Percentiles rank a stretch among this genome's conserved stretches.
These are phyloP conservation scores for Liquidambar formosana DNA, from an alignment of 164 flowering plant species.

Conservation along the genomic window DNA sequence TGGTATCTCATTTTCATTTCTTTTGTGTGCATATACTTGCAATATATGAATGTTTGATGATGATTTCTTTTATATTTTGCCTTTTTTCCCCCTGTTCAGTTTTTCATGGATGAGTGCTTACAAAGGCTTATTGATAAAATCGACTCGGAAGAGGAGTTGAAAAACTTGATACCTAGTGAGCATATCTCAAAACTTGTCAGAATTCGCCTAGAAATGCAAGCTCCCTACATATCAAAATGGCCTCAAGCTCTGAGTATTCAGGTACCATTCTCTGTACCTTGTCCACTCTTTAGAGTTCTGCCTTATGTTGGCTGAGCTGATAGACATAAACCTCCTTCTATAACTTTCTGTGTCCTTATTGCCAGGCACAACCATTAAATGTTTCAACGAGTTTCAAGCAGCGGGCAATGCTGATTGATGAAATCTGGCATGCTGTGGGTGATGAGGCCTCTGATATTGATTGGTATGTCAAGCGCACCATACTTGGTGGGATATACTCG, in stretches of 20 bases:
- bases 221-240: constrained; percentile 80
- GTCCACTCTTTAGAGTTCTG: neutral
- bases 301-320: neutral
- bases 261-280: constrained; percentile 26
- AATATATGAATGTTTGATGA: neutral
- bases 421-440: constrained; percentile 92
- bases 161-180: constrained; percentile 67
- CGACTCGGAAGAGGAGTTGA: constrained; percentile 53
- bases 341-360: neutral
- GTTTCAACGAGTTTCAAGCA: constrained; percentile 91
- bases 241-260: constrained; percentile 88
- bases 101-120: constrained; percentile 96
- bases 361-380: constrained; percentile 76
- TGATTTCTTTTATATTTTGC: neutral
- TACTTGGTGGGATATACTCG: constrained; percentile 92
- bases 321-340: neutral
- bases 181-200: constrained; percentile 62
- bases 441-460: constrained; percentile 71
- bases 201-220: constrained; percentile 79
- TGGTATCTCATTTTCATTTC: neutral
- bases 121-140: constrained; percentile 70
- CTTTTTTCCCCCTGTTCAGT: constrained; percentile 42
- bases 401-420: constrained; percentile 93
- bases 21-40: neutral
- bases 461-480: constrained; percentile 92